Base-by-base conservation (phyloP, 2,329 filamentous ascomycete genomes). In the Rugonectria rugulosa region DNA sequence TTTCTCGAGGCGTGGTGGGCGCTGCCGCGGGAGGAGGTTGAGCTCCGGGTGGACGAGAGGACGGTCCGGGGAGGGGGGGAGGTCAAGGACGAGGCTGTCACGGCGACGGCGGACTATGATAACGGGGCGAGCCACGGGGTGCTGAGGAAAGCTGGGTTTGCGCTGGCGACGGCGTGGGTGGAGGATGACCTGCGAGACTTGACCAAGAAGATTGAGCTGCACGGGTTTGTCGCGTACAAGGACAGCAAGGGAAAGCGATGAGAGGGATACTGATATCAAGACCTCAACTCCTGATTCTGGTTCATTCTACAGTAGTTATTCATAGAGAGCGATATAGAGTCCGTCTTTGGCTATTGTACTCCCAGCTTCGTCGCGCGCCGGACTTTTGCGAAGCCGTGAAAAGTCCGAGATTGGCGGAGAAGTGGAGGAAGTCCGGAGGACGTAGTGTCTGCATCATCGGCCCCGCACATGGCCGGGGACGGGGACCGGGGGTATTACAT, bases 71-170 rank as follows among this genome's bases (percentile, higher is more conserved):
- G 57, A 11, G 66, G 67, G 6, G 69, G 59, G 3, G 57, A 63
- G 15, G 34, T 66, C 37, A 72, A 74, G 21, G 68, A 68, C 23
- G 79, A 83, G 68, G 63, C 71, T 41, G 57, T 85, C 37, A 64
- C 73, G 15, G 82, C 81, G 2, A 68, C 82, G 6, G 81, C 82
- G 9, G 76, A 81, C 31, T 68, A 68, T 1, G 66, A 69, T 11
- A 88, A 90, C 62, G 51, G 56, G 7, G 75, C 73, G 4, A 89
- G 87, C 61, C 79, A 80, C 54, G 76, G 76, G 3, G 81, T 90
- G 7, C 61, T 90, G 50, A 63, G 68, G 42, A 88, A 88, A 66
- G 71, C 67, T 12, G 85, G 86, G 1, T 86, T 88, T 59, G 71
- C 72, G 61, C 64, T 77, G 31, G 76, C 77, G 37, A 77, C 77